A percentile compares a stretch with the other conserved stretches of the same genome.
phyloP scores from a whole-genome alignment of 179 eudicot species.

The Silene noctiflora region DNA sequence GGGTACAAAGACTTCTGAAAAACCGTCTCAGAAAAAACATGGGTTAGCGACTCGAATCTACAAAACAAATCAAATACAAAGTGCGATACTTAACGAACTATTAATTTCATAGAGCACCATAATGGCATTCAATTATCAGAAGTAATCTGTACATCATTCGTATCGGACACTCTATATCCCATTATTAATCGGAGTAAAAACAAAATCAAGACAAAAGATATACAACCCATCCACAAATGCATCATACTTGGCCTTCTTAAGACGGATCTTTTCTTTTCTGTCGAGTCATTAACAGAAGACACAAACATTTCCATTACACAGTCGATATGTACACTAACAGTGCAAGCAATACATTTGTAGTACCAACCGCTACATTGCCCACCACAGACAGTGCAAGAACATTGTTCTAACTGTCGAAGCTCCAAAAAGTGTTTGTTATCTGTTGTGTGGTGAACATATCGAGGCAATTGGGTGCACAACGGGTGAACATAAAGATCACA shows the following conservation, averaged over 20 bases:
- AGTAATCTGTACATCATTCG: background rate
- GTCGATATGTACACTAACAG: slow-evolving; percentile 13
- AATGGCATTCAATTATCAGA: no score
- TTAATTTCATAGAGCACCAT: no score
- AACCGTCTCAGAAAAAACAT: no score
- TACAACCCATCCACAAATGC: slow-evolving; percentile 16
- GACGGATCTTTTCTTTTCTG: background rate
- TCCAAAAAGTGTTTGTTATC: slow-evolving; percentile 11
- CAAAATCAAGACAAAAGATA: slow-evolving; percentile 11
- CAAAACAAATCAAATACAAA: no score
- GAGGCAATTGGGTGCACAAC: slow-evolving; percentile 22
- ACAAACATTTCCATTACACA: slow-evolving; percentile 12
- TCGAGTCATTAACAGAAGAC: background rate
- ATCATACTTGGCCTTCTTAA: background rate
- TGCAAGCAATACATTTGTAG: slow-evolving; percentile 4
- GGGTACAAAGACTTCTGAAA: no score
- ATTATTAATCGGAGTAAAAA: background rate
- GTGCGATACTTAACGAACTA: no score
- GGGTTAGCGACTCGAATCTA: no score
- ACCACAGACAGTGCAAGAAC: background rate
- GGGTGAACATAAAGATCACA: slow-evolving; percentile 25
- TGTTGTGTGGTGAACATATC: slow-evolving; percentile 5
- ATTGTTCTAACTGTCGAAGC: background rate
- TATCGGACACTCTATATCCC: background rate
- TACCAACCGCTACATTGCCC: slow-evolving; percentile 16